These are phyloP conservation scores for Mycosphaerella sp. DNA, from an alignment of 2,329 filamentous ascomycete species.

Conservation along the genomic window DNA sequence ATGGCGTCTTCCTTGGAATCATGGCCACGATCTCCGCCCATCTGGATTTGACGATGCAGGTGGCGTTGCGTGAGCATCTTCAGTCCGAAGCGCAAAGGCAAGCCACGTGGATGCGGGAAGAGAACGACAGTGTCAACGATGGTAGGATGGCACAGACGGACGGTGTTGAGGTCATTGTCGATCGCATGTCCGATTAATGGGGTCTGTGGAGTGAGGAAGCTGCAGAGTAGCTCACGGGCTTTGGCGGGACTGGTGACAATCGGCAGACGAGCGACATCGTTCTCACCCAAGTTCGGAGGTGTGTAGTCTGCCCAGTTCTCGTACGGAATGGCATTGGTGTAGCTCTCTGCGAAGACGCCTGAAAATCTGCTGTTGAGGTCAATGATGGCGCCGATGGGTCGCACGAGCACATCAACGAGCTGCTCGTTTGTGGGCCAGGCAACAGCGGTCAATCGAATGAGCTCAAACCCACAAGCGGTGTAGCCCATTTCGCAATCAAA, in stretches of 20 bases:
- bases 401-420: conserved; percentile 77
- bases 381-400: conserved; percentile 73
- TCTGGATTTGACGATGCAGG: conserved; percentile 72
- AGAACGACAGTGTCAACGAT: conserved; percentile 81
- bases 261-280: conserved; percentile 43
- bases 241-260: conserved; percentile 68
- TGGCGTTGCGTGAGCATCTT: conserved; percentile 64
- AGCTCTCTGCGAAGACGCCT: conserved; percentile 73
- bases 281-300: conserved; percentile 14
- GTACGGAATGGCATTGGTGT: conserved; percentile 60
- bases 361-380: conserved; percentile 92
- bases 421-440: conserved; percentile 73
- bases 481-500: conserved; percentile 99
- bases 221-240: conserved; percentile 72
- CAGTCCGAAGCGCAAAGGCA: conserved; percentile 73
- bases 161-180: conserved; percentile 87
- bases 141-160: conserved; percentile 75
- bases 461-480: conserved; percentile 78
- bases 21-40: conserved; percentile 61
- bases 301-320: conserved; percentile 23
- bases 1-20: conserved; percentile 89
- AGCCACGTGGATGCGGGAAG: conserved; percentile 68
- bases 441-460: conserved; percentile 82
- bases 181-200: conserved; percentile 88
- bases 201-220: conserved; percentile 65